phyloP scores from a whole-genome alignment of 2,329 filamentous ascomycete genomes.

The Magnaporthiopsis rhizophila region DNA sequence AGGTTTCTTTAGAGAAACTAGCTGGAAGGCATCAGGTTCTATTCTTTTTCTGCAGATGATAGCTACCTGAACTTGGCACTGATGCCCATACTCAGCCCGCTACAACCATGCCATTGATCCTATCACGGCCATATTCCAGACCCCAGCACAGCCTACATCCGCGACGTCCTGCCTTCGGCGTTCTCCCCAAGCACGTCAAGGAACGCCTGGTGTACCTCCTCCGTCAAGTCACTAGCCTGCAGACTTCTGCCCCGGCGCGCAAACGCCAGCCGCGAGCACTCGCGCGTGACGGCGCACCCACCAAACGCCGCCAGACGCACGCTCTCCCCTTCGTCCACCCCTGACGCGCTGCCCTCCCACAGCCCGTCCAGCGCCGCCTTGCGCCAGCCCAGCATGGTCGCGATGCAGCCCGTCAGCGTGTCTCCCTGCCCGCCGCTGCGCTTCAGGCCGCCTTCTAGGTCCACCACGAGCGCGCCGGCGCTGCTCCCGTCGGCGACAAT shows the following conservation, averaged over 20 bases:
- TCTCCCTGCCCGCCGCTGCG: conserved; percentile 92
- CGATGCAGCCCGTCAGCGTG: conserved; percentile 82
- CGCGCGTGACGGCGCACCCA: conserved; percentile 77
- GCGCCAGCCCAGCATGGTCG: conserved; percentile 82
- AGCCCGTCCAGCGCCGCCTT: conserved; percentile 76
- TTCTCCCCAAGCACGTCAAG: conserved; percentile 69
- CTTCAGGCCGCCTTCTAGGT: conserved; percentile 76
- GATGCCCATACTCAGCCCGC: too few relatives aligned
- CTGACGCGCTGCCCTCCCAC: conserved; percentile 54
- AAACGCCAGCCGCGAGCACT: conserved; percentile 84
- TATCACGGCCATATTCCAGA: too few relatives aligned
- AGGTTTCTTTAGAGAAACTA: too few relatives aligned
- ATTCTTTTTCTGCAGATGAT: too few relatives aligned
- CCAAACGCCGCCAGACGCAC: conserved; percentile 77
- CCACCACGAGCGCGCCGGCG: conserved; percentile 67
- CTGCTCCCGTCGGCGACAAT: conserved; percentile 42
- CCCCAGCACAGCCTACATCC: neutral
- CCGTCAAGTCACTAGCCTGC: conserved; percentile 88
- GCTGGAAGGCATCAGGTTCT: too few relatives aligned
- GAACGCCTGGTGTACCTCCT: conserved; percentile 80
- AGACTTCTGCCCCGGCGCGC: conserved; percentile 76
- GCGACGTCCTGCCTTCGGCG: neutral
- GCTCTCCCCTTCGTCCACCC: conserved; percentile 36
- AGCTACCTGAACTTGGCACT: too few relatives aligned
- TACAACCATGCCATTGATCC: too few relatives aligned